phyloP scores from a whole-genome alignment of 805 yeast genomes.

The Cyberlindnera euphorbiae region DNA sequence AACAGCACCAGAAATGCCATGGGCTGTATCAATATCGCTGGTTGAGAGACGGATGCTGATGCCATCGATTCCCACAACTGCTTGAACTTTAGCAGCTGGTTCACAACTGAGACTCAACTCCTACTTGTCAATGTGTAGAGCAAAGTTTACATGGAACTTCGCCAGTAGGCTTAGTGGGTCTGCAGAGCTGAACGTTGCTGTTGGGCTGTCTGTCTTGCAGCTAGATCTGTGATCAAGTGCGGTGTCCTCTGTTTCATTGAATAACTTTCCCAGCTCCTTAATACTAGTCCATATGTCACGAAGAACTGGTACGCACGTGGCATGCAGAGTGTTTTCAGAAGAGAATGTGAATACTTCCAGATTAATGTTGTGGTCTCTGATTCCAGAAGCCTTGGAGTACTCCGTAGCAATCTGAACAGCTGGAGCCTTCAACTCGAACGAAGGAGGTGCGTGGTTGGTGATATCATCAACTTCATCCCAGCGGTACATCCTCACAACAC shows the following conservation, averaged over 20 bases:
- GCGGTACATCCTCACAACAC: slow-evolving; percentile 43
- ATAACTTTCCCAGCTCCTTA: slow-evolving; percentile 40
- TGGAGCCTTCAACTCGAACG: slow-evolving; percentile 69
- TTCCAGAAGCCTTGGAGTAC: slow-evolving; percentile 40
- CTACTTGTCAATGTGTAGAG: slow-evolving; percentile 67
- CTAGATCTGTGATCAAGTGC: slow-evolving; percentile 2
- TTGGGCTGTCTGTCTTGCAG: too few relatives aligned
- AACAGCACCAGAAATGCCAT: slow-evolving; percentile 40
- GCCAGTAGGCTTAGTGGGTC: slow-evolving; percentile 44
- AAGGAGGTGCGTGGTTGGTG: slow-evolving; percentile 35
- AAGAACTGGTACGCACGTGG: slow-evolving; percentile 77
- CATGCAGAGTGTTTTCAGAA: slow-evolving; percentile 64
- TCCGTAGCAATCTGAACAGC: slow-evolving; percentile 55
- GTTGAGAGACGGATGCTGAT: slow-evolving; percentile 57
- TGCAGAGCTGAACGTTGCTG: slow-evolving; percentile 13
- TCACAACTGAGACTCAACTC: slow-evolving; percentile 79
- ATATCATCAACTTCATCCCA: slow-evolving; percentile 36
- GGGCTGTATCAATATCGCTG: slow-evolving; percentile 35
- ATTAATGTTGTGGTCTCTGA: slow-evolving; percentile 40
- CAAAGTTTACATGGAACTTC: slow-evolving; percentile 56
- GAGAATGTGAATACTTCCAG: slow-evolving; percentile 58
- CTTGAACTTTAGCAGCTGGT: slow-evolving; percentile 90
- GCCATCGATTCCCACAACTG: slow-evolving; percentile 69
- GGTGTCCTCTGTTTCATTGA: slow-evolving; percentile 6
- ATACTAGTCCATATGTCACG: slow-evolving; percentile 50